A percentile compares a stretch with the other conserved stretches of the same genome.
Conservation (phyloP, 805 yeast species). For the Scheffersomyces stipitis region DNA sequence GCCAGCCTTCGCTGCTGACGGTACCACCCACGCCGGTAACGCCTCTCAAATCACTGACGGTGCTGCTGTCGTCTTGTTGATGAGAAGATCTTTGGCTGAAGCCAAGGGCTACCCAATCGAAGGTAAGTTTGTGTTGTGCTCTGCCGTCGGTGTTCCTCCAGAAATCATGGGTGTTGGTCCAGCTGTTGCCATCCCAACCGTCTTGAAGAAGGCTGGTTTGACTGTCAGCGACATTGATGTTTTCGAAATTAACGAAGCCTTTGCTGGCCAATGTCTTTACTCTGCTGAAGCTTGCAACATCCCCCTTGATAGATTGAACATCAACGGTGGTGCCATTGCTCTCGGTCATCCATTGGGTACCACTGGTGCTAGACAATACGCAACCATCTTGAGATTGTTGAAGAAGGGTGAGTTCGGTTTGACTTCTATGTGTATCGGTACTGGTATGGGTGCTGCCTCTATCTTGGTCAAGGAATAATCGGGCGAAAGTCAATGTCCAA, state of each 20-base stretch:
- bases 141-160: constrained; percentile 92
- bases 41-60: constrained; percentile 97
- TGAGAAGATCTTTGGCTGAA: constrained; percentile 84
- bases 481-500: no score
- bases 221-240: constrained; percentile 65
- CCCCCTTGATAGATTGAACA: constrained; percentile 64
- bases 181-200: constrained; percentile 88
- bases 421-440: constrained; percentile 95
- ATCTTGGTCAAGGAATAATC: constrained; percentile 75
- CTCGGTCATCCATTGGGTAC: constrained; percentile 81
- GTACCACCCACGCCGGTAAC: constrained; percentile 92
- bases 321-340: constrained; percentile 96
- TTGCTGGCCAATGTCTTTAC: constrained; percentile 90
- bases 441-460: constrained; percentile 98
- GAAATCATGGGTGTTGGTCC: constrained; percentile 99
- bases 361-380: constrained; percentile 84
- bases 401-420: constrained; percentile 81
- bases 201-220: constrained; percentile 62
- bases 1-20: constrained; percentile 85
- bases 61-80: constrained; percentile 84
- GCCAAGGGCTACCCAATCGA: constrained; percentile 65
- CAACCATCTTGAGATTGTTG: constrained; percentile 82
- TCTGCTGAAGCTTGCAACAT: constrained; percentile 66
- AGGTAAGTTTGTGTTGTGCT: constrained; percentile 78
- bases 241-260: constrained; percentile 93